A percentile compares a stretch with the other conserved stretches of the same genome.
Conservation (phyloP, 1,284 basidiomycete species). For the Chalciporus sp. region DNA sequence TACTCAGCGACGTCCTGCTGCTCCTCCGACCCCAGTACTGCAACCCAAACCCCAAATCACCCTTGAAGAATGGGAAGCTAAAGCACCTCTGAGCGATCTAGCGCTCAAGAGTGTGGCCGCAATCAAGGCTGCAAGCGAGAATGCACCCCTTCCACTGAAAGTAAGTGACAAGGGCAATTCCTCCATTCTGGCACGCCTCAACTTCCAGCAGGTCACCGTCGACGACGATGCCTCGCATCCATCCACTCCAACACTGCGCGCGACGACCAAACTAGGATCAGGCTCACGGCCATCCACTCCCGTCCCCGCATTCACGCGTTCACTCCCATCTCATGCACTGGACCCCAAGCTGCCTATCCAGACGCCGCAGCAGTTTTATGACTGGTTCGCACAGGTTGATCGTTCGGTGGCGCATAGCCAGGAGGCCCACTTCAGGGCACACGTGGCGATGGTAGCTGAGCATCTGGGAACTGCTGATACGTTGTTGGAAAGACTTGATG, state of each 20-base stretch:
- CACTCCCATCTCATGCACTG: conserved; percentile 49
- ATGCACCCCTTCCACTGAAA: conserved; percentile 68
- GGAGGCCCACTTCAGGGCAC: conserved; percentile 85
- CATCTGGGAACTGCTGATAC: conserved; percentile 77
- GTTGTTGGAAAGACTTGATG: conserved; percentile 68
- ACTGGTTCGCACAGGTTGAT: conserved; percentile 89
- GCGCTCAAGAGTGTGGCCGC: conserved; percentile 67
- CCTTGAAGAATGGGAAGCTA: conserved; percentile 89
- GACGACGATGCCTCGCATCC: conserved; percentile 44
- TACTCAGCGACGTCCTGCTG: conserved; percentile 29
- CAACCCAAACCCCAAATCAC: conserved; percentile 47
- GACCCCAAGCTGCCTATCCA: conserved; percentile 75
- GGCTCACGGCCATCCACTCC: conserved; percentile 40
- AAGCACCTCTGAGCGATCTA: conserved; percentile 72
- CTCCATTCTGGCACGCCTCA: conserved; percentile 14
- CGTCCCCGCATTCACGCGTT: conserved; percentile 26
- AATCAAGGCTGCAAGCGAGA: conserved; percentile 66
- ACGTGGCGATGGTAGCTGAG: conserved; percentile 72
- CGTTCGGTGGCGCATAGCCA: conserved; percentile 88
- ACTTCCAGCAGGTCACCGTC: conserved; percentile 35
- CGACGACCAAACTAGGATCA: conserved; percentile 34
- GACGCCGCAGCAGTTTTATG: conserved; percentile 92
- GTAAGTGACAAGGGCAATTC: conserved; percentile 45
- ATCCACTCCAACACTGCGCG: conserved; percentile 42
- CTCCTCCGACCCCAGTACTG: conserved; percentile 29